Percentiles rank a stretch among this genome's conserved stretches.
These are phyloP conservation scores for Cucumis sativus DNA, from an alignment of 306 rosid species.

Conservation along the genomic window Cucumber_9930_V3 NC_026659.2:28347501-28348000, in stretches of 20 bases:
- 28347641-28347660: constrained; percentile 39
- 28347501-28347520: constrained; percentile 22
- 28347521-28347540: constrained; percentile 57
- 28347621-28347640: constrained; percentile 54
- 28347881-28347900: constrained; percentile 11
- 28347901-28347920: background rate
- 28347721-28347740: constrained; percentile 46
- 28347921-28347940: background rate
- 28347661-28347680: constrained; percentile 38
- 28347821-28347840: constrained; percentile 84
- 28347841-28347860: constrained; percentile 77
- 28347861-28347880: constrained; percentile 63
- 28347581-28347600: constrained; percentile 62
- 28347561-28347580: constrained; percentile 62
- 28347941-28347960: background rate
- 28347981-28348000: background rate
- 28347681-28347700: constrained; percentile 29
- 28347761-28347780: constrained; percentile 45
- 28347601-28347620: constrained; percentile 36
- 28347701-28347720: constrained; percentile 44
- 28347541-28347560: constrained; percentile 39
- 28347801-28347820: constrained; percentile 48
- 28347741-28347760: constrained; percentile 33
- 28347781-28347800: constrained; percentile 43
- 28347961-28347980: background rate